Evolutionary conservation across 2,329 filamentous ascomycete species (phyloP).

Genomic region (Colletotrichum sp.): DNA sequence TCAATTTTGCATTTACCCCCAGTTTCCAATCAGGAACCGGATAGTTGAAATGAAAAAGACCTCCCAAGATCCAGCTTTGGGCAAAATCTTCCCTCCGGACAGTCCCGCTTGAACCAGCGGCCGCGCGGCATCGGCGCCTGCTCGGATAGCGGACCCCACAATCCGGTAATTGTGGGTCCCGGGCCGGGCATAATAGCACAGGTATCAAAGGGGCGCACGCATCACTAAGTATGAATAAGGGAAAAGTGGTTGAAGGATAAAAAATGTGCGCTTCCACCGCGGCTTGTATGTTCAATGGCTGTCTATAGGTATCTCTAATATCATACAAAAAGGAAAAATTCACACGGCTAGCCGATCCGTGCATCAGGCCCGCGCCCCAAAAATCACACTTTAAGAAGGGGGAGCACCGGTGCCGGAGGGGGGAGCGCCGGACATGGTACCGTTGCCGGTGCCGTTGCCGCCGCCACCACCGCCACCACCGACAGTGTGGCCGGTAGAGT

Average conservation of each 20-base stretch:
- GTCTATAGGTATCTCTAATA: conserved; percentile 1
- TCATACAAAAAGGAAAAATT: neutral
- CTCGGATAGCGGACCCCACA: neutral
- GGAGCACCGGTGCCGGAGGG: neutral
- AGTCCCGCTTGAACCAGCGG: neutral
- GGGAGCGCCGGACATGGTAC: neutral
- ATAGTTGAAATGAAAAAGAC: neutral
- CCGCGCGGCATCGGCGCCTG: neutral
- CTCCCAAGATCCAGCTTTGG: neutral
- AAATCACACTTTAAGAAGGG: neutral
- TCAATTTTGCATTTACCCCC: accelerated
- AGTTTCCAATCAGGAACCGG: neutral
- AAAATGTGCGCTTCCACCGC: neutral
- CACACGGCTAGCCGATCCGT: neutral
- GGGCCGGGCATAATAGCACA: neutral
- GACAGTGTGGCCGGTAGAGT: neutral
- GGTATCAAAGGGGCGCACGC: neutral
- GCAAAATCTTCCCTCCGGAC: neutral
- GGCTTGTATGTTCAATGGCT: neutral
- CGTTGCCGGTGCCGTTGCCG: neutral
- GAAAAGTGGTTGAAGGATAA: neutral
- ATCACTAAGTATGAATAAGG: neutral
- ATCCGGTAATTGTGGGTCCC: neutral
- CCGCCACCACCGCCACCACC: neutral
- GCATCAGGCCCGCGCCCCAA: neutral